Base-by-base conservation (phyloP, 2,329 filamentous ascomycete species). In the Spiromastix sp. region DNA sequence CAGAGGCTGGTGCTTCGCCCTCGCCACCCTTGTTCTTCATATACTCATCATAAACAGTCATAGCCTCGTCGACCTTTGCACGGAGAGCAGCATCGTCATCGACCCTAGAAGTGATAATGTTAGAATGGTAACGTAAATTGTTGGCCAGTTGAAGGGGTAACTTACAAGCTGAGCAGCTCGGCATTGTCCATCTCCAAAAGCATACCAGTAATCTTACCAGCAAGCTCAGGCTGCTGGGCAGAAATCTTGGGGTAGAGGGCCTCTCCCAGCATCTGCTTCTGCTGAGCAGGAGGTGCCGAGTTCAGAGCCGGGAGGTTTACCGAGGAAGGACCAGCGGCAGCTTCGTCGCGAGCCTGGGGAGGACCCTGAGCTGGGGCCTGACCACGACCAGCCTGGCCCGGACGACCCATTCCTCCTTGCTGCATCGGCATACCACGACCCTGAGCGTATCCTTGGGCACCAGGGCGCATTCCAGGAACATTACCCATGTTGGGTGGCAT, bases 171-270 rank as follows among this genome's bases (percentile, higher is more conserved):
- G 57, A 98, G 74, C 52, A 98, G 72, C 71, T 98, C 91, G 39
- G 72, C 61, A 67, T 96, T 96, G 55, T 96, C 91, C 91, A 98
- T 98, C 76, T 98, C 91, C 53, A 98, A 68, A 54, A 98, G 81
- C 91, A 98, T 98, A 67, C 91, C 91, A 43, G 91, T 98, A 63
- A 98, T 96, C 80, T 98, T 98, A 59, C 91, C 91, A 44, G 91
- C 91, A 55, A 98, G 74, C 54, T 95, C 87, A 41, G 86, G 83
- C 71, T 98, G 91, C 66, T 94, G 80, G 49, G 77, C 78, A 63
- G 87, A 79, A 55, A 98, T 96, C 81, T 96, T 98, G 58, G 91
- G 91, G 75, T 96, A 98, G 52, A 98, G 82, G 50, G 85, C 80
- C 70, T 98, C 91, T 61, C 91, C 91, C 37, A 98, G 79, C 64